Conservation (phyloP, 1,139 yeast species). For the Debaryomyces sp. region DNA sequence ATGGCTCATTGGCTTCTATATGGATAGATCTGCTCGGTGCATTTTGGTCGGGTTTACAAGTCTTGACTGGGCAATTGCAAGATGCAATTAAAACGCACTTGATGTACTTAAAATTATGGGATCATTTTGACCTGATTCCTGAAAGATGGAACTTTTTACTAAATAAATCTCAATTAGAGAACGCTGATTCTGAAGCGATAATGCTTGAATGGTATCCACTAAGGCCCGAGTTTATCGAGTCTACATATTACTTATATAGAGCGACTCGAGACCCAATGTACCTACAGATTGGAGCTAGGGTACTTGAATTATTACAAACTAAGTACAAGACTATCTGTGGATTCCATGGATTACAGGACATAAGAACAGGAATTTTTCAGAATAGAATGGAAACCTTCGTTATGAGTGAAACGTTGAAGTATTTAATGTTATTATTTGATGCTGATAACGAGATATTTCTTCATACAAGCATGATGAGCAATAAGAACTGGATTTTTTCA, state of each 20-base stretch:
- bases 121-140: constrained; percentile 77
- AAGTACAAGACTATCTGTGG: constrained; percentile 71
- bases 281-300: constrained; percentile 69
- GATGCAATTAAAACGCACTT: constrained; percentile 68
- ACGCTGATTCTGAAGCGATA: constrained; percentile 31
- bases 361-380: constrained; percentile 62
- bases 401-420: constrained; percentile 81
- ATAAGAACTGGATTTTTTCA: constrained; percentile 71
- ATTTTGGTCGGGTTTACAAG: constrained; percentile 85
- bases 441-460: constrained; percentile 58
- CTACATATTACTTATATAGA: constrained; percentile 78
- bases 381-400: constrained; percentile 93
- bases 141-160: constrained; percentile 72
- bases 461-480: constrained; percentile 29
- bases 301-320: constrained; percentile 56
- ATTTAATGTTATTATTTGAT: constrained; percentile 79
- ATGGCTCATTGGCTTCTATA: constrained; percentile 53
- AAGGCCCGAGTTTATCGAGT: constrained; percentile 89
- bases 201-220: constrained; percentile 88
- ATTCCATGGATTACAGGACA: constrained; percentile 74
- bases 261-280: constrained; percentile 90
- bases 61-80: constrained; percentile 70
- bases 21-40: constrained; percentile 92
- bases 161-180: constrained; percentile 9
- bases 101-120: constrained; percentile 79